A percentile compares a stretch with the other conserved stretches of the same genome.
phyloP scores from a whole-genome alignment of 371 early-diverging fungal genomes.

The Syncephalastrum monosporum region DNA sequence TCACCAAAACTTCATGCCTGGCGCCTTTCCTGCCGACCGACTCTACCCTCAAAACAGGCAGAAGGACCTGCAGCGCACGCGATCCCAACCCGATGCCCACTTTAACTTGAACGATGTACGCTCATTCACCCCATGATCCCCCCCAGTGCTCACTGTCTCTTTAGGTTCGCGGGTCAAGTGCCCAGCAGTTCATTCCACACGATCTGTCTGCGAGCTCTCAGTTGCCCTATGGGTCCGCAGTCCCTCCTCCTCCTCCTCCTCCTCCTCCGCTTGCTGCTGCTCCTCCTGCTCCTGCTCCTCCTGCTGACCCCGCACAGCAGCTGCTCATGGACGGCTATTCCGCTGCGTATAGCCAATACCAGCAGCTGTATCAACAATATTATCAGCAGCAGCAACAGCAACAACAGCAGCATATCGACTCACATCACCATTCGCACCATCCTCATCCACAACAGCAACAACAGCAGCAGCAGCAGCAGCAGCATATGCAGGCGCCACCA shows the following conservation, averaged over 20 bases:
- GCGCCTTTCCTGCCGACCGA: conserved; percentile 25
- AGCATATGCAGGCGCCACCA: conserved; percentile 1
- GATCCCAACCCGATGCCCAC: not conserved
- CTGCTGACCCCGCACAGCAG: too few species aligned
- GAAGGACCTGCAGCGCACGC: conserved; percentile 5
- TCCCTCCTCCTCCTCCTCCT: too few species aligned
- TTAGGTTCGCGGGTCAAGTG: too few species aligned
- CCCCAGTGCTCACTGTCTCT: too few species aligned
- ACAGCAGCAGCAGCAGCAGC: not conserved
- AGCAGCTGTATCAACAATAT: conserved; percentile 22
- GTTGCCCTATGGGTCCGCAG: too few species aligned
- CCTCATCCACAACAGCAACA: too few species aligned
- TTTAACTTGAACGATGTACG: conserved; percentile 1
- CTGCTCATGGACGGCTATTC: not conserved
- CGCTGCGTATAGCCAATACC: conserved; percentile 15
- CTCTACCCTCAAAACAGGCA: conserved; percentile 15
- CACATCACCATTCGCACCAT: conserved; percentile 14
- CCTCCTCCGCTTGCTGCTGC: too few species aligned
- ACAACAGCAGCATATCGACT: conserved; percentile 7
- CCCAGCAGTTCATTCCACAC: too few species aligned
- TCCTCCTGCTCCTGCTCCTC: too few species aligned
- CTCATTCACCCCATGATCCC: too few species aligned
- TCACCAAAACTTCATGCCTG: conserved; percentile 23
- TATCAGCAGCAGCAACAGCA: conserved; percentile 2
- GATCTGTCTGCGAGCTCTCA: too few species aligned